Evolutionary conservation across 1,284 basidiomycete genomes (phyloP).

Genomic region (Marasmius oreades): DNA sequence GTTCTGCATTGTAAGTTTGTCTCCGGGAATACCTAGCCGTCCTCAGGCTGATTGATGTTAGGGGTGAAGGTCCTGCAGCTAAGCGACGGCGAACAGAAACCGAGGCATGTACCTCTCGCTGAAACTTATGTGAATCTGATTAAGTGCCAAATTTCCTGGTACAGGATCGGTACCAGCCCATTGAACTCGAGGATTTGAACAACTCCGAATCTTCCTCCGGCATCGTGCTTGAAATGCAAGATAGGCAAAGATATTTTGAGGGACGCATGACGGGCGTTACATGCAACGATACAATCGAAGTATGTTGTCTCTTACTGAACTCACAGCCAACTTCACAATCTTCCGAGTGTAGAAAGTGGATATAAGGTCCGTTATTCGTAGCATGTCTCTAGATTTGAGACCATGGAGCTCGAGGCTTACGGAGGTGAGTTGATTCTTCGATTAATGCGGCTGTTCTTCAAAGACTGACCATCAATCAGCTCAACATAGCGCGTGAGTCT

Average conservation of each 20-base stretch:
- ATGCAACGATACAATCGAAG: slow-evolving; percentile 30
- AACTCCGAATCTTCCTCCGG: slow-evolving; percentile 61
- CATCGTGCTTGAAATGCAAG: slow-evolving; percentile 82
- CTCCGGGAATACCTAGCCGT: background rate
- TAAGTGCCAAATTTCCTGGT: slow-evolving; percentile 7
- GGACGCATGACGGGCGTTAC: slow-evolving; percentile 42
- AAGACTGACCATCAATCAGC: slow-evolving; percentile 27
- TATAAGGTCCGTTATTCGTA: slow-evolving; percentile 40
- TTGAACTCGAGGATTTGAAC: slow-evolving; percentile 86
- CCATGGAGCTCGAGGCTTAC: slow-evolving; percentile 59
- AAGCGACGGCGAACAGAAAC: slow-evolving; percentile 58
- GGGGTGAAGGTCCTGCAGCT: slow-evolving; percentile 52
- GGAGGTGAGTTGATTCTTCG: slow-evolving; percentile 38
- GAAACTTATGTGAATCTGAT: slow-evolving; percentile 10
- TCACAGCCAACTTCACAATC: background rate
- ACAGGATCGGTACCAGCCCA: slow-evolving; percentile 59
- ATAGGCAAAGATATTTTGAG: slow-evolving; percentile 75
- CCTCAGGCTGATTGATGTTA: slow-evolving; percentile 24
- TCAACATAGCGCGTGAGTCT: slow-evolving; percentile 62
- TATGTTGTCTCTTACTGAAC: slow-evolving; percentile 16
- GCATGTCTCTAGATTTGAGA: slow-evolving; percentile 42
- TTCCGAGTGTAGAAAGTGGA: slow-evolving; percentile 33
- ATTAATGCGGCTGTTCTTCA: background rate
- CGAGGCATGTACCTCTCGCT: slow-evolving; percentile 23
- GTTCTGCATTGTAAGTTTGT: slow-evolving; percentile 61